Evolutionary conservation across 768 basidiomycete genomes (phyloP), one percentile per base, ranked within the genome.

Genomic region (Collybia nuda): DNA sequence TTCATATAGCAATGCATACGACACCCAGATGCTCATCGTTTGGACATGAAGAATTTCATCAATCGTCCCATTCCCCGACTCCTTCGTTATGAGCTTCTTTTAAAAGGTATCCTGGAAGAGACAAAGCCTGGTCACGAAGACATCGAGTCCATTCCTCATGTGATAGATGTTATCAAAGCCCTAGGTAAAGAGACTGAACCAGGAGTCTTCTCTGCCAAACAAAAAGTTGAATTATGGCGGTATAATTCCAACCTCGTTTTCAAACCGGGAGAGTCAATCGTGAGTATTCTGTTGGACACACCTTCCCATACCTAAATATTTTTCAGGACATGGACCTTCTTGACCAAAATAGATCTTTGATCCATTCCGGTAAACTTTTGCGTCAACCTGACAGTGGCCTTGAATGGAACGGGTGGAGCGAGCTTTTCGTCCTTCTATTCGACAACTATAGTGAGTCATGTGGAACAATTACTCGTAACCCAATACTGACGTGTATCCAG

Each of bases 1-100:
- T 49, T 40, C n/a, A 41, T 26, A 18, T 53, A 78, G 75, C 65
- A 70, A 59, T 76, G 75, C 44, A 58, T 75, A 9, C 82, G 86
- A 26, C 85, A 91, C 57, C 81, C 86, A 0, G 87, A 88, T 51
- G 82, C 93, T 1, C 85, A 89, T 60, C 83, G 87, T 44, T 76
- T 92, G 17, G 93, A 94, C 63, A 88, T 99, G 82, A 93, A 95
- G 64, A 87, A 79, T 58, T 99, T 98, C 70, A 88, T 95, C 62
- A 86, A 91, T 59, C 85, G 93, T 32, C 93, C 95, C 1, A 94
- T 96, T 56, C 90, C 92, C 52, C 85, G 96, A 39, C 70, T 96
- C 29, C 74, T 94, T 37, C 88, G 95, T 42, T 98, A 98, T 64
- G 86, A 90, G 55, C 76, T 98, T 1, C 75, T 98, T 15, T 70